phyloP scores from a whole-genome alignment of 2,329 filamentous ascomycete species.

The Amauroascus verrucosus region DNA sequence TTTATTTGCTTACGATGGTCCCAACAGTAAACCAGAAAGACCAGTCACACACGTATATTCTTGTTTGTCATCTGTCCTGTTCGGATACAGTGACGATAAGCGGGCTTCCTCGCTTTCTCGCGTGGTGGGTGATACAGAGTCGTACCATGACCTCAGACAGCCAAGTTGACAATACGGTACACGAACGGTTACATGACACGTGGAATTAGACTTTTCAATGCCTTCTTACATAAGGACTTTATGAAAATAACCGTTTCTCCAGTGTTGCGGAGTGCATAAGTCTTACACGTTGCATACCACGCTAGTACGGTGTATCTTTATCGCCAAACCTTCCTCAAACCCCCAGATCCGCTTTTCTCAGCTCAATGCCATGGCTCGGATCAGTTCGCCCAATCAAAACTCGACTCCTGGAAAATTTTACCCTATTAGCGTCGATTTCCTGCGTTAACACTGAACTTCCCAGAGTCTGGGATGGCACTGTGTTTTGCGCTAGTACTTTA shows the following conservation, averaged over 20 bases:
- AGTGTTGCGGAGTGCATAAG: conserved; percentile 2
- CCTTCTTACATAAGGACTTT: not conserved
- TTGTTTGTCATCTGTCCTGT: not conserved
- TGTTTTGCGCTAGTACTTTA: not conserved
- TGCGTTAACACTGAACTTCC: not conserved
- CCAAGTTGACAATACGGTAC: not conserved
- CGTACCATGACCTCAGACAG: not conserved
- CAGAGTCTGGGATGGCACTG: not conserved
- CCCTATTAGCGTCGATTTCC: not conserved
- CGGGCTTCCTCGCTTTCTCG: not conserved
- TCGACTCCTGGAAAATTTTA: not conserved
- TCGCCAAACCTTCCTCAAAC: not conserved
- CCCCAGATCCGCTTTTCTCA: not conserved
- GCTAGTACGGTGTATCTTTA: not conserved
- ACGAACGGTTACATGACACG: conserved; percentile 2
- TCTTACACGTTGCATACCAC: not conserved
- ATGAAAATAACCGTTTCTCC: not conserved
- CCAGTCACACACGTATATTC: not conserved
- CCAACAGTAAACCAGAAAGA: not conserved
- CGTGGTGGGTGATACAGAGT: not conserved
- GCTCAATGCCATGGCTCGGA: not conserved
- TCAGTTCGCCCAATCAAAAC: not conserved
- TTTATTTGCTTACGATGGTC: too few species aligned
- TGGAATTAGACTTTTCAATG: conserved; percentile 1
- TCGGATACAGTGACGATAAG: not conserved